These are phyloP conservation scores for Cyberlindnera saturnus DNA, from an alignment of 805 yeast genomes.

Conservation along the genomic window DNA sequence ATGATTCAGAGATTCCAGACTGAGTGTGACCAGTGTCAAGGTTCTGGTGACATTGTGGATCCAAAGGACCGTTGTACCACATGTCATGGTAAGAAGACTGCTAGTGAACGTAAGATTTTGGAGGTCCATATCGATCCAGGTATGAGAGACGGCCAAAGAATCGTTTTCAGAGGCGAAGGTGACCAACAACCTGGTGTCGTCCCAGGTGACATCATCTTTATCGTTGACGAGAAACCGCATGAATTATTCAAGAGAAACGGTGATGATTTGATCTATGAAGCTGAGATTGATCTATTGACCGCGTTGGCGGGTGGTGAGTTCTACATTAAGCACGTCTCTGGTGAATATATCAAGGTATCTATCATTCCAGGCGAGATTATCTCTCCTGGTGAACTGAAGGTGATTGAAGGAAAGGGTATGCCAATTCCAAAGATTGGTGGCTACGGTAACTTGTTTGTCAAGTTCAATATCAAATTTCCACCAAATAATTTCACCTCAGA, in stretches of 20 bases:
- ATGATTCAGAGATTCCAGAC: constrained; percentile 98
- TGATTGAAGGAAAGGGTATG: constrained; percentile 94
- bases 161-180: constrained; percentile 92
- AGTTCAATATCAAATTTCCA: constrained; percentile 90
- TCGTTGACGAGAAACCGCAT: constrained; percentile 87
- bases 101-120: constrained; percentile 82
- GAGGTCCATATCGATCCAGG: constrained; percentile 96
- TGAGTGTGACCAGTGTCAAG: constrained; percentile 86
- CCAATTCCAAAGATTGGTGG: constrained; percentile 88
- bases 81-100: constrained; percentile 87
- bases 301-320: constrained; percentile 96
- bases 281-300: constrained; percentile 85
- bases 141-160: constrained; percentile 89
- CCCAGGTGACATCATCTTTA: constrained; percentile 95
- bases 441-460: constrained; percentile 78
- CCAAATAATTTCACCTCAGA: constrained; percentile 63
- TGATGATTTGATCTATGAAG: constrained; percentile 78
- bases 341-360: constrained; percentile 80
- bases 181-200: constrained; percentile 93
- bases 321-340: constrained; percentile 82
- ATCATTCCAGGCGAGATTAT: constrained; percentile 92
- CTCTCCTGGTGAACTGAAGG: constrained; percentile 75
- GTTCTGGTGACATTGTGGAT: constrained; percentile 84
- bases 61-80: constrained; percentile 81
- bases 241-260: constrained; percentile 79